Conservation (phyloP, 2,329 filamentous ascomycete genomes). For the Moelleriella libera region DNA sequence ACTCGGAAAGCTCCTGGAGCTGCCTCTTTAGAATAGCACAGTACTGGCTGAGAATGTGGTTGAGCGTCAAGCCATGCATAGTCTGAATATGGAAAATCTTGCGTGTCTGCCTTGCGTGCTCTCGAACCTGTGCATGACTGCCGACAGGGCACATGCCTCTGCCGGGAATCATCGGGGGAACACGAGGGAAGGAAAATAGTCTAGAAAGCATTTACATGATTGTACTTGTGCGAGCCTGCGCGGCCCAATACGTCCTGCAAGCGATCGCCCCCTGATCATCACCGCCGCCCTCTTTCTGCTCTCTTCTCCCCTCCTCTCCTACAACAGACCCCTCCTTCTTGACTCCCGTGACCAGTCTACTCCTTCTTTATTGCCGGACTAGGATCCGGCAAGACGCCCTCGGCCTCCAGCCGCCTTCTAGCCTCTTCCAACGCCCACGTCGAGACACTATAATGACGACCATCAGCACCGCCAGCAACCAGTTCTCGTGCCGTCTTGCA, state of each 20-base stretch:
- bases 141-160: no score
- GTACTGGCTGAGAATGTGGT: background rate
- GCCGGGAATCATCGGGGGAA: no score
- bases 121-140: background rate
- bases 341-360: constrained; percentile 2
- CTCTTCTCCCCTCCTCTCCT: background rate
- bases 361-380: constrained; percentile 40
- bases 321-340: background rate
- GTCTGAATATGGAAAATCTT: background rate
- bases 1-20: no score
- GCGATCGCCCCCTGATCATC: background rate
- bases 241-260: background rate
- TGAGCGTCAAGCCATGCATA: background rate
- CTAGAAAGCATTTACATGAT: background rate
- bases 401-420: constrained; percentile 82
- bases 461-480: background rate
- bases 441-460: constrained; percentile 61
- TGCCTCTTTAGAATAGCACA: no score
- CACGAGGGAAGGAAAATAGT: no score
- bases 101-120: background rate
- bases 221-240: background rate
- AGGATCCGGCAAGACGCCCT: constrained; percentile 77
- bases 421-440: constrained; percentile 98
- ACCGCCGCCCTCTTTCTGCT: background rate
- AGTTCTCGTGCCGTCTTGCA: background rate